Evolutionary conservation across 177 flowering plant species (phyloP).

Genomic region (Tripterygium wilfordii): DNA sequence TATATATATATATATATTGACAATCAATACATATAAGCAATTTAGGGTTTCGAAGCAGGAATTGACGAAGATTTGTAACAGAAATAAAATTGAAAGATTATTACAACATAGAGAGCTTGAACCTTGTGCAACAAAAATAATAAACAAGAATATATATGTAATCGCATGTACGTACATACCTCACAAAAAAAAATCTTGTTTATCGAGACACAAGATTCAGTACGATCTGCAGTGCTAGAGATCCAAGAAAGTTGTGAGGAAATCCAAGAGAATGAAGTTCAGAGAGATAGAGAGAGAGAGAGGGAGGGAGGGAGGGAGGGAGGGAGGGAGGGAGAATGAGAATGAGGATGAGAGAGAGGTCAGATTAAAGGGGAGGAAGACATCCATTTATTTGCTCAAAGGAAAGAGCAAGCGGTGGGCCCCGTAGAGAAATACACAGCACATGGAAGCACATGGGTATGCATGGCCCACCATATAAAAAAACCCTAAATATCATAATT

Average conservation of each 20-base stretch:
- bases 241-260: conserved; percentile 16
- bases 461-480: conserved; percentile 45
- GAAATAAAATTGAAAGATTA: no score
- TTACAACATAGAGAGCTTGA: no score
- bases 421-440: conserved; percentile 60
- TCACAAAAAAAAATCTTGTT: no score
- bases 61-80: no score
- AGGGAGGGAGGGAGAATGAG: conserved; percentile 16
- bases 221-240: conserved; percentile 8
- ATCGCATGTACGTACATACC: no score
- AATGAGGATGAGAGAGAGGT: conserved; percentile 24
- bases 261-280: no score
- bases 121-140: no score
- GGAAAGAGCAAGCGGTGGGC: conserved; percentile 38
- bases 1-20: no score
- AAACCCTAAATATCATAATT: no score
- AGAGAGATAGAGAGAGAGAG: no score
- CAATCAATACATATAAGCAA: no score
- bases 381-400: conserved; percentile 43
- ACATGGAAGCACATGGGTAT: conserved; percentile 97
- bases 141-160: no score
- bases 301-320: neutral
- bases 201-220: neutral
- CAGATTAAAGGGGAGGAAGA: conserved; percentile 5
- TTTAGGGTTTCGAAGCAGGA: conserved; percentile 6